phyloP scores from a whole-genome alignment of 192 early-diverging fungal species.

The Backusella tarrabulga region DNA sequence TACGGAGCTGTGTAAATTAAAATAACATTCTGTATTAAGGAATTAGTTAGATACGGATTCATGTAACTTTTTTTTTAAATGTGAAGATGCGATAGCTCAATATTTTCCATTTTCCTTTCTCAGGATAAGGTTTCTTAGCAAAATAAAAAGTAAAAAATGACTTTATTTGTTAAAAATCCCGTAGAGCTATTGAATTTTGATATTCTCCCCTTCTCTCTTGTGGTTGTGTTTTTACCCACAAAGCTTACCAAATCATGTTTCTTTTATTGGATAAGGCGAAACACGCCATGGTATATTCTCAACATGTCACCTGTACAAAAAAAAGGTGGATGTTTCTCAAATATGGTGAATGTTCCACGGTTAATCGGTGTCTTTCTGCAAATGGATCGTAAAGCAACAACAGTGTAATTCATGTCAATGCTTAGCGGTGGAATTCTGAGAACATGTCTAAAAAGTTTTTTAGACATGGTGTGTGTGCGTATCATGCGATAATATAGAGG shows the following conservation, averaged over 20 bases:
- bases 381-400: neutral
- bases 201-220: neutral
- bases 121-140: neutral
- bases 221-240: neutral
- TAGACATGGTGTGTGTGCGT: neutral
- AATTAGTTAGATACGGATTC: neutral
- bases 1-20: neutral
- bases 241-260: neutral
- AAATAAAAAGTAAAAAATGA: neutral
- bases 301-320: slow-evolving; percentile 1
- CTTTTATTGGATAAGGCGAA: neutral
- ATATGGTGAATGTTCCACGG: neutral
- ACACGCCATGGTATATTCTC: neutral
- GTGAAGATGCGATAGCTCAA: neutral
- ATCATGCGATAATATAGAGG: neutral
- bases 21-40: neutral
- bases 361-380: slow-evolving; percentile 1
- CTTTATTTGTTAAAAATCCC: neutral
- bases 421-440: neutral
- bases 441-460: neutral
- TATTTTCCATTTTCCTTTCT: neutral
- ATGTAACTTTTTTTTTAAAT: neutral
- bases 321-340: neutral
- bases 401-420: slow-evolving; percentile 3
- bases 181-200: neutral